phyloP scores from a whole-genome alignment of 768 basidiomycete genomes.

The Psilocybe cyanescens region DNA sequence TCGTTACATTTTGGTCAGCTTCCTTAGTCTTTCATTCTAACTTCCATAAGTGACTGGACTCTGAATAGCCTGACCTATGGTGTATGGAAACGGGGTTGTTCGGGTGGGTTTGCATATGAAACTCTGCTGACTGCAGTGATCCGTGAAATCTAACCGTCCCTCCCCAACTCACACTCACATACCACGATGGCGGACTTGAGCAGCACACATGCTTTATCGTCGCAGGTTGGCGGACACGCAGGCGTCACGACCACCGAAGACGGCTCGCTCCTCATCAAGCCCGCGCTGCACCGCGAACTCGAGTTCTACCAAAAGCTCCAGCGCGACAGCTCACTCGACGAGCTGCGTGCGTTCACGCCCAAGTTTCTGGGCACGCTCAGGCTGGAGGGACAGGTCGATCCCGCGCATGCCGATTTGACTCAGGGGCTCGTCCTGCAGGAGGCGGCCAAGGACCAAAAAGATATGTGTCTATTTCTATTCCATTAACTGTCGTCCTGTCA shows the following conservation, averaged over 20 bases:
- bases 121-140: neutral
- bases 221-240: slow-evolving; percentile 84
- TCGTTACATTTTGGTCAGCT: too few relatives aligned
- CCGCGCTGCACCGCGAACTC: slow-evolving; percentile 64
- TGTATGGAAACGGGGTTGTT: neutral
- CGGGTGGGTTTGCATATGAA: neutral
- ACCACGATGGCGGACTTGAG: neutral
- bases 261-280: slow-evolving; percentile 82
- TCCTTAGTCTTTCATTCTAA: too few relatives aligned
- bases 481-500: neutral
- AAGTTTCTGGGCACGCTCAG: slow-evolving; percentile 80
- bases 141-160: neutral
- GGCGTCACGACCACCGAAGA: slow-evolving; percentile 75
- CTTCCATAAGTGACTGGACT: neutral
- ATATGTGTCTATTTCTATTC: slow-evolving; percentile 35
- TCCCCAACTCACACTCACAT: neutral
- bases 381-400: slow-evolving; percentile 64
- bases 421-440: slow-evolving; percentile 30
- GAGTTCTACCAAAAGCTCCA: slow-evolving; percentile 70
- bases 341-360: slow-evolving; percentile 66
- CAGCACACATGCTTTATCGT: slow-evolving; percentile 37
- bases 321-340: slow-evolving; percentile 40
- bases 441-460: slow-evolving; percentile 41
- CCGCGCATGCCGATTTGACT: slow-evolving; percentile 27
- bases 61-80: neutral